A percentile compares a stretch with the other conserved stretches of the same genome.
Evolutionary conservation across 305 asterid genomes (phyloP).

Genomic region (Fraxinus floribunda): DNA sequence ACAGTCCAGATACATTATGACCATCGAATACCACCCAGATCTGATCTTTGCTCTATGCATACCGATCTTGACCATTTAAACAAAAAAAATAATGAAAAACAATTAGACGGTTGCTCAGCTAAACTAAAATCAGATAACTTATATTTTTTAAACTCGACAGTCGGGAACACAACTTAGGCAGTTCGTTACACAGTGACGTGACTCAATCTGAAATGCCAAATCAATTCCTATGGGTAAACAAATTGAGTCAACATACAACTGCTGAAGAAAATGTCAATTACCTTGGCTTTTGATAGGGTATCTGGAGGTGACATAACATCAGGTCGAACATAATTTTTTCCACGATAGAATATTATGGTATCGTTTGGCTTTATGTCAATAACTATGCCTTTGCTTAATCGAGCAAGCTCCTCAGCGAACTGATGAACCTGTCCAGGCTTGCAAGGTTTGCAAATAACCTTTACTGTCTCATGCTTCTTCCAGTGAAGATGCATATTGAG

Average conservation of each 20-base stretch:
- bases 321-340: slow-evolving; percentile 85
- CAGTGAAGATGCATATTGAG: slow-evolving; percentile 98
- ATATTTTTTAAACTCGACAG: not conserved
- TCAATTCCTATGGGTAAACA: not conserved
- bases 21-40: slow-evolving; percentile 1
- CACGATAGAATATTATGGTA: slow-evolving; percentile 68
- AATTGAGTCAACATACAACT: not conserved
- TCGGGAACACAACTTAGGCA: not conserved
- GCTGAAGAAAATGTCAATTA: slow-evolving; percentile 22
- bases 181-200: slow-evolving; percentile 8
- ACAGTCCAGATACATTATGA: not conserved
- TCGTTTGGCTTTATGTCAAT: slow-evolving; percentile 77
- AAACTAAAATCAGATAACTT: not conserved
- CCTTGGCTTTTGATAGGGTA: slow-evolving; percentile 94
- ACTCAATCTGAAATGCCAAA: slow-evolving; percentile 13
- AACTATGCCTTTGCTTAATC: slow-evolving; percentile 78
- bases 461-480: slow-evolving; percentile 91
- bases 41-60: not conserved
- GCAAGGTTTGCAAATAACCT: slow-evolving; percentile 89
- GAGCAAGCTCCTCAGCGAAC: slow-evolving; percentile 74
- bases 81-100: not conserved
- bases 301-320: slow-evolving; percentile 85
- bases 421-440: slow-evolving; percentile 79
- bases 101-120: not conserved
- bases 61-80: slow-evolving; percentile 1